Base-by-base conservation (phyloP, 345 rosid species). In the Eucalyptus cladocalyx region DNA sequence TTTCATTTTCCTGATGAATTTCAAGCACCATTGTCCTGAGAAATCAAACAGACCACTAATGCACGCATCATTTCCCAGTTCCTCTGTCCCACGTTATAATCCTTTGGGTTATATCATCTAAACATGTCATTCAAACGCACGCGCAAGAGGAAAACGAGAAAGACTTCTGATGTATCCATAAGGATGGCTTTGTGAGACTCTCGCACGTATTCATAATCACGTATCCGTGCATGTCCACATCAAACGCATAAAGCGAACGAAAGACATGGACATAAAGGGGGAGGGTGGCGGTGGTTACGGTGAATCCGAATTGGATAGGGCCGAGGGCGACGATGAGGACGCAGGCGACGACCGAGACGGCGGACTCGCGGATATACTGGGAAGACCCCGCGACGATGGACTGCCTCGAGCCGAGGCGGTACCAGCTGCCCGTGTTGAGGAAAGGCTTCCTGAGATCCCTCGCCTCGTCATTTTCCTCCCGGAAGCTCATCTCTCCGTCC, bases 281-380 rank as follows among this genome's bases (percentile, higher is more conserved):
- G 45, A 58, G 28, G 58, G 53, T 32, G 54, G 32, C 13, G 62
- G 62, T 49, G 88, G 94, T 90, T 91, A 98, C 99, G 34, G 99
- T 98, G 95, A 97, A 97, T 42, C 99, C 99, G 87, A 97, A 98
- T 94, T 98, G 99, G 90, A 98, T 97, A 51, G 99, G 99, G 89
- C 99, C 99, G 87, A 98, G 93, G 87, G 99, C 99, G 86, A 98
- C 98, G 90, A 98, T 98, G 93, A 98, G 65, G 50, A 98, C 99
- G 69, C 99, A 97, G 12, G 98, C 99, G 21, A 98, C 92, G 90
- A 98, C 99, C 54, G 99, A 98, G 89, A 98, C 89, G 48, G 99
- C 96, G 92, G 93, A 93, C 43, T 98, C 99, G 6, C 96, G 95
- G 50, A 98, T 95, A 89, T 88, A 94, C 91, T 95, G 97, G 47